A percentile compares a stretch with the other conserved stretches of the same genome.
These are phyloP conservation scores for Tricladium varicosporioides DNA, from an alignment of 2,329 filamentous ascomycete genomes.

Conservation along the genomic window DNA sequence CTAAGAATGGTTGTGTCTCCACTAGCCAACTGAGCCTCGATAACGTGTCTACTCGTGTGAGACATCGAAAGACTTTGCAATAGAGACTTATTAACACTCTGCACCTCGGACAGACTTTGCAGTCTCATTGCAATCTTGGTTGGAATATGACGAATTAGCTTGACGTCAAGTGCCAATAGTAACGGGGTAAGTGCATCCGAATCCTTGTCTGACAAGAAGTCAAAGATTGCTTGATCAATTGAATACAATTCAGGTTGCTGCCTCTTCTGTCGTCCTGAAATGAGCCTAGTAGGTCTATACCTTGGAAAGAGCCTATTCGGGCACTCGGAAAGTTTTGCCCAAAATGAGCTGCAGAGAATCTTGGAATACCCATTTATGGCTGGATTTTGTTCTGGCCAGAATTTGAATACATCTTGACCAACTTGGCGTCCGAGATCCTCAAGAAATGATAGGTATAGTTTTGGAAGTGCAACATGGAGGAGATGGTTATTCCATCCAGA, in stretches of 20 bases:
- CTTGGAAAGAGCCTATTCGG: slow-evolving; percentile 21
- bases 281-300: too few species aligned
- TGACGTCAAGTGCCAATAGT: slow-evolving; percentile 13
- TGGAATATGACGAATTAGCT: slow-evolving; percentile 21
- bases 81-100: slow-evolving; percentile 16
- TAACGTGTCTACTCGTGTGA: neutral
- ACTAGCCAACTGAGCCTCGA: slow-evolving; percentile 9
- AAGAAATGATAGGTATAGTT: slow-evolving; percentile 29
- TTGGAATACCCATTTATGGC: slow-evolving; percentile 11
- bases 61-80: slow-evolving; percentile 22
- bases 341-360: slow-evolving; percentile 21
- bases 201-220: slow-evolving; percentile 17
- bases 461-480: slow-evolving; percentile 20
- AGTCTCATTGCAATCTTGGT: slow-evolving; percentile 11
- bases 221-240: slow-evolving; percentile 25
- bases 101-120: slow-evolving; percentile 3
- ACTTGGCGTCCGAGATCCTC: slow-evolving; percentile 13
- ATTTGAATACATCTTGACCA: slow-evolving; percentile 16
- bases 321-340: slow-evolving; percentile 21
- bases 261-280: neutral
- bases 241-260: slow-evolving; percentile 5
- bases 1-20: slow-evolving; percentile 7
- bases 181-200: slow-evolving; percentile 18
- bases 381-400: slow-evolving; percentile 24
- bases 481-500: slow-evolving; percentile 29